Evolutionary conservation across 495 filamentous ascomycete genomes (phyloP), one percentile per base, ranked within the genome.

Genomic region (Thermochaetoides thermophila): DNA sequence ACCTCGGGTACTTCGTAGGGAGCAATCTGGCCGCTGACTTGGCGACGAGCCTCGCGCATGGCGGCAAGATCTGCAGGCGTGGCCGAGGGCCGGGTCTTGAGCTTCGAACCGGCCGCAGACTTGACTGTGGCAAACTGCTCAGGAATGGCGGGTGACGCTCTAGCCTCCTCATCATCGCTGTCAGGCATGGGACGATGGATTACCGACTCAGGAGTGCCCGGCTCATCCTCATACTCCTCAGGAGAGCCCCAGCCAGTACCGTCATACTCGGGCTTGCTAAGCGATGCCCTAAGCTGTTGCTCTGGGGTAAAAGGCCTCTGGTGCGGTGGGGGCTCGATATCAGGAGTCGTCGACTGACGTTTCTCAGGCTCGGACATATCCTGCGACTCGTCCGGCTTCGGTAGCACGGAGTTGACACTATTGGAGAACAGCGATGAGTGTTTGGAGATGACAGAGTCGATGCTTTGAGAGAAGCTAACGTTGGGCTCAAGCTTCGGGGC

Each of bases 71-170:
- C 89, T 2, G 83, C 74, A 3, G 82, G 86, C 0, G 84, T 85
- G 22, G 81, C 64, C 7, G 86, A 95, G 9, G 84, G 79, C 6
- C 91, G 71, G 2, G 89, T 87, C 65, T 93, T 95, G 22, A 97
- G 68, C 51, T 74, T 81, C 28, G 79, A 76, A 11, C 87, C 84
- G 15, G 82, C 77, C 4, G 87, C 76, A 38, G 68, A 61, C 37
- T 84, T 86, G 59, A 96, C 85, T 3, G 91, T 96, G 3, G 91
- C 84, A 21, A 85, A 53, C 15, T 74, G 73, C 41, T 95, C 86
- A 3, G 87, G 84, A 24, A 97, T 70, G 10, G 60, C 52, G 6
- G 74, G 69, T 5, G 69, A 71, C 7, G 73, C 64, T 3, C 60
- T 51, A 7, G 59, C 61, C 22, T 32, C 39, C 13, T 63, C 55